Conservation (phyloP, 83 land plant species). For the Diphasiastrum complanatum region DNA sequence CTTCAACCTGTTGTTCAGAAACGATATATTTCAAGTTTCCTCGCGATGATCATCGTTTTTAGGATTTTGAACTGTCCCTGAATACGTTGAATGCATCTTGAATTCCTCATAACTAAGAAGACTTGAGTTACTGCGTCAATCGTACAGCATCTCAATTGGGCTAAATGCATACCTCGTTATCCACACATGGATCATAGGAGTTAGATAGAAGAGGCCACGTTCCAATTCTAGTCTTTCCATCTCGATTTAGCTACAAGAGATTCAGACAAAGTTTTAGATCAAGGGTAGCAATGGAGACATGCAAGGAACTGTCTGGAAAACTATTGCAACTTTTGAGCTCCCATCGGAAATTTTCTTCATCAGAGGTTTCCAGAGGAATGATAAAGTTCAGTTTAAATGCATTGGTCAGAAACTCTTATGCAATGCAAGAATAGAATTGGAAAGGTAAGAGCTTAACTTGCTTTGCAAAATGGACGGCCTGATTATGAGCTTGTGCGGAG, state of each 20-base stretch:
- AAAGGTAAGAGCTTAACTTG: conserved; percentile 4
- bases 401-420: background rate
- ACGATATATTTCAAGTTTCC: too few species aligned
- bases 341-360: too few species aligned
- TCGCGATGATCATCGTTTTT: too few species aligned
- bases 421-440: background rate
- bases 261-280: background rate
- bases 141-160: conserved; percentile 1
- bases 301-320: background rate
- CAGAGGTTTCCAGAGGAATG: background rate
- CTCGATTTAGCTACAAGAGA: conserved; percentile 19
- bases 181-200: conserved; percentile 27
- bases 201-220: conserved; percentile 14
- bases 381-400: background rate
- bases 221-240: conserved; percentile 6
- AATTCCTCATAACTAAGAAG: background rate
- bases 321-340: too few species aligned
- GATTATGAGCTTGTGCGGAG: conserved; percentile 20
- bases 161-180: conserved; percentile 20
- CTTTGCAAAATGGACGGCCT: conserved; percentile 20
- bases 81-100: background rate
- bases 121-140: background rate
- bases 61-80: too few species aligned
- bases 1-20: conserved; percentile 29
- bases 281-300: background rate